phyloP scores from a whole-genome alignment of 75 land plant genomes.

The Sequoia sempervirens region DNA sequence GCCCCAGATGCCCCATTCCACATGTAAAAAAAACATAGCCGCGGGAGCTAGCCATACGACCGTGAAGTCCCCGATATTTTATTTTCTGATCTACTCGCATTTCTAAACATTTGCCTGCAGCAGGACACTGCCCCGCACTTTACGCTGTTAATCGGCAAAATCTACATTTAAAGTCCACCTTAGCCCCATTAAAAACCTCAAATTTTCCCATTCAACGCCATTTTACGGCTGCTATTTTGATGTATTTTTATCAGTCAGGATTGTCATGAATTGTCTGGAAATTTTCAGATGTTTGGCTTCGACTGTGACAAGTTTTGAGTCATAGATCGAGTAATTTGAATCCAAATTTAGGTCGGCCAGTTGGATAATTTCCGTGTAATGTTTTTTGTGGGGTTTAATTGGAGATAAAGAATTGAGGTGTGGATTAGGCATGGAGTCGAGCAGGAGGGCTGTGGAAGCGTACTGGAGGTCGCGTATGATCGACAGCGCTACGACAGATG shows the following conservation, averaged over 20 bases:
- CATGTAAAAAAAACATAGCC: too few relatives aligned
- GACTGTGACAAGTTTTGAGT: neutral
- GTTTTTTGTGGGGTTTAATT: neutral
- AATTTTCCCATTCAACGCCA: neutral
- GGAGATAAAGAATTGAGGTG: neutral
- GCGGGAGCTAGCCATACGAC: neutral
- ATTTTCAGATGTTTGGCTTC: neutral
- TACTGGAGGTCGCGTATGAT: conserved; percentile 88
- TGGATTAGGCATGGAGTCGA: conserved; percentile 65
- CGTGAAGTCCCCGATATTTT: neutral
- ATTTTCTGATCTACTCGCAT: neutral
- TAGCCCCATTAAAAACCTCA: too few relatives aligned
- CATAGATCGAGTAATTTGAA: neutral
- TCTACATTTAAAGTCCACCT: too few relatives aligned
- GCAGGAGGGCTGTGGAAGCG: conserved; percentile 94
- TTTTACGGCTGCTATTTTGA: neutral
- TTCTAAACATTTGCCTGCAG: neutral
- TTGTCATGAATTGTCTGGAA: neutral
- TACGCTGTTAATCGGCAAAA: neutral
- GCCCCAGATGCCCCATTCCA: neutral
- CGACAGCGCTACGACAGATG: conserved; percentile 84
- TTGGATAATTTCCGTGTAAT: neutral
- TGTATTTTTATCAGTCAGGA: neutral
- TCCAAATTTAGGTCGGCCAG: neutral
- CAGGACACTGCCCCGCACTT: neutral